phyloP scores from a whole-genome alignment of 768 basidiomycete species.

The Scleroderma citrinum region DNA sequence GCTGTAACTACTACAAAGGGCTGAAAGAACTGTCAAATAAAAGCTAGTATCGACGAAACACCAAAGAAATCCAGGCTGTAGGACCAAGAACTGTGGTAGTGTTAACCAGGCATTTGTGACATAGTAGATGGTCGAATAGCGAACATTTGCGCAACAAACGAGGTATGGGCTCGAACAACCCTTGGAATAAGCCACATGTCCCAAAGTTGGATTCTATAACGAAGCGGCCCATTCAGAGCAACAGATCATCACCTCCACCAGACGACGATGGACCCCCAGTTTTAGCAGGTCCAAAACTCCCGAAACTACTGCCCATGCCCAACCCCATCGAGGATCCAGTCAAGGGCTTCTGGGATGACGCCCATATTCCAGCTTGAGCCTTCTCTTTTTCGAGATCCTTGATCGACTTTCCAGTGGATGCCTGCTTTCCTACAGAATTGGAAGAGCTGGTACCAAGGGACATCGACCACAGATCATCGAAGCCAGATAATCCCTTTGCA shows the following conservation, averaged over 20 bases:
- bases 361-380: slow-evolving; percentile 78
- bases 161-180: background rate
- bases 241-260: slow-evolving; percentile 37
- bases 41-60: too few species aligned
- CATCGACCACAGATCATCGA: slow-evolving; percentile 88
- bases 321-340: slow-evolving; percentile 9
- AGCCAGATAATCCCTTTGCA: slow-evolving; percentile 46
- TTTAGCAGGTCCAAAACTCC: slow-evolving; percentile 27
- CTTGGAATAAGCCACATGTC: background rate
- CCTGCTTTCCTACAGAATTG: slow-evolving; percentile 29
- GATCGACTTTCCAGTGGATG: slow-evolving; percentile 61
- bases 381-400: slow-evolving; percentile 89
- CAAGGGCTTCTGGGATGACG: slow-evolving; percentile 22
- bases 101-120: background rate
- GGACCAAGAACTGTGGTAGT: too few species aligned
- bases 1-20: too few species aligned
- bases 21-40: too few species aligned
- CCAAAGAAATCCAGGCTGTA: too few species aligned
- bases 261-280: slow-evolving; percentile 7
- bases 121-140: background rate
- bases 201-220: background rate
- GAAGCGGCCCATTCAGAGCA: slow-evolving; percentile 27
- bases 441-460: slow-evolving; percentile 50
- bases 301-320: slow-evolving; percentile 23
- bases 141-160: too few species aligned